Percentiles rank a stretch among this genome's conserved stretches.
These are phyloP conservation scores for Syzygium aqueum DNA, from an alignment of 345 rosid genomes.

Conservation along the genomic window DNA sequence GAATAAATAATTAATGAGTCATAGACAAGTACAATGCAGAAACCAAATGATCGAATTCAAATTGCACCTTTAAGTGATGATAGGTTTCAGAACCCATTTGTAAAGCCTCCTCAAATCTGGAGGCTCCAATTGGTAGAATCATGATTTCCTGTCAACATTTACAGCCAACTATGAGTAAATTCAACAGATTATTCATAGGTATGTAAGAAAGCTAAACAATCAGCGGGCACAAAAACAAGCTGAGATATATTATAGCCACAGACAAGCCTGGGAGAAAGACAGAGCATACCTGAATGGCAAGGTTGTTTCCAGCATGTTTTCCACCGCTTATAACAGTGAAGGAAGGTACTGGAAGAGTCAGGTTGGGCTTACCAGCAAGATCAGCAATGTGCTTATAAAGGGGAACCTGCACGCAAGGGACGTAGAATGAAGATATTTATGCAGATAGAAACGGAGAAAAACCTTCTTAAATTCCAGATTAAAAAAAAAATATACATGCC, in stretches of 20 bases:
- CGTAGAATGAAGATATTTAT: constrained; percentile 7
- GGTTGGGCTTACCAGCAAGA: constrained; percentile 59
- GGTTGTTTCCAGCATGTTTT: constrained; percentile 71
- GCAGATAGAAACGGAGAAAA: background rate
- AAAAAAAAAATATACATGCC: constrained; percentile 20
- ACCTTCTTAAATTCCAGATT: background rate
- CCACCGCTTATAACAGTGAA: constrained; percentile 95
- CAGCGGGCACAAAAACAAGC: background rate
- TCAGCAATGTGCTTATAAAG: constrained; percentile 87
- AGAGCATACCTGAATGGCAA: constrained; percentile 65
- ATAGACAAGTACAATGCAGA: background rate
- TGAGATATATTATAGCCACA: background rate
- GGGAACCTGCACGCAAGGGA: constrained; percentile 47
- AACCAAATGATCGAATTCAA: background rate
- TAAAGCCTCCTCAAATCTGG: constrained; percentile 88
- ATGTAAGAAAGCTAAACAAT: background rate
- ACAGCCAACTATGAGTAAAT: background rate
- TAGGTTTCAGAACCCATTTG: constrained; percentile 96
- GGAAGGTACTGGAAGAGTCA: constrained; percentile 85
- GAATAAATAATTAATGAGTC: background rate
- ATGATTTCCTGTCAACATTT: constrained; percentile 61
- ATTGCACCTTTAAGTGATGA: constrained; percentile 87
- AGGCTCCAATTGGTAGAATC: constrained; percentile 88
- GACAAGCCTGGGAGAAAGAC: background rate
- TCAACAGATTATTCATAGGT: background rate